These are phyloP conservation scores for Gigaspora rosea DNA, from an alignment of 192 early-diverging fungal species.

Conservation along the genomic window DNA sequence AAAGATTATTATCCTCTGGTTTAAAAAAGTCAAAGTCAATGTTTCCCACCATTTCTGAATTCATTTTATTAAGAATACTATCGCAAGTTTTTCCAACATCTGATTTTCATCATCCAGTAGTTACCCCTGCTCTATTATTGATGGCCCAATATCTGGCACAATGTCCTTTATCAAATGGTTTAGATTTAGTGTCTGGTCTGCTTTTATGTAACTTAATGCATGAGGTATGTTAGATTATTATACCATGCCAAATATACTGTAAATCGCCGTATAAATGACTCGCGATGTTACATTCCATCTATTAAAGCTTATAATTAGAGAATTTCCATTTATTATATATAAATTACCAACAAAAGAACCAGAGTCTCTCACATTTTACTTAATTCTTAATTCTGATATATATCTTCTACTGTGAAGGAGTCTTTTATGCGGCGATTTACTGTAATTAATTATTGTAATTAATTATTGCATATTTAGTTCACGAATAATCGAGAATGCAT, in stretches of 20 bases:
- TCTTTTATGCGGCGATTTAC: not conserved
- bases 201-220: conserved; percentile 72
- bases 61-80: conserved; percentile 70
- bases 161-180: conserved; percentile 54
- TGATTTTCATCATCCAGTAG: conserved; percentile 83
- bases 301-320: not conserved
- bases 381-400: no score
- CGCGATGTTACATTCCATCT: no score
- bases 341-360: no score
- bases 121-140: conserved; percentile 83
- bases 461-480: no score
- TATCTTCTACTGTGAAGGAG: not conserved
- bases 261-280: not conserved
- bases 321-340: no score
- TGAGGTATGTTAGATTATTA: conserved; percentile 53
- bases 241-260: not conserved
- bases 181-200: conserved; percentile 73
- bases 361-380: no score
- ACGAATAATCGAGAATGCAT: not conserved
- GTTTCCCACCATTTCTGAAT: conserved; percentile 57
- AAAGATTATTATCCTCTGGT: conserved; percentile 19
- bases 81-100: conserved; percentile 88
- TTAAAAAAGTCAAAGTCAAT: conserved; percentile 28
- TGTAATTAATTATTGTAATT: not conserved
- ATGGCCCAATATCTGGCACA: conserved; percentile 78